Evolutionary conservation across 1,139 yeast genomes (phyloP).

Genomic region (Debaryomyces robertsiae): DNA sequence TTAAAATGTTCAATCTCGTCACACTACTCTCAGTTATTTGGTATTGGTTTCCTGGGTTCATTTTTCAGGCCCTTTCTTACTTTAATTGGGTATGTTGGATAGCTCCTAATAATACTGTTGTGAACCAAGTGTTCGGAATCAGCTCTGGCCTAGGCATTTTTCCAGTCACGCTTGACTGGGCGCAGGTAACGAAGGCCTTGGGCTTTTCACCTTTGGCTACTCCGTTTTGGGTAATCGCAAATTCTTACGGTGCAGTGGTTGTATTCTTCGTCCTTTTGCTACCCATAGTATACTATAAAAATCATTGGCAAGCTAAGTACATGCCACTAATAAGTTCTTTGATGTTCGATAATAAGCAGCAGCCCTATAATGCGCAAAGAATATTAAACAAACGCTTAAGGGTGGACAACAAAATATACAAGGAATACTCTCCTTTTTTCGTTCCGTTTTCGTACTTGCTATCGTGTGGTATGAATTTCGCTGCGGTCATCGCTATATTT

Average conservation of each 20-base stretch:
- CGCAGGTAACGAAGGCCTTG: slow-evolving; percentile 39
- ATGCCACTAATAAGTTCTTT: slow-evolving; percentile 50
- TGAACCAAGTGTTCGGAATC: slow-evolving; percentile 57
- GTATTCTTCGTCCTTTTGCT: slow-evolving; percentile 45
- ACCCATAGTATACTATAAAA: slow-evolving; percentile 52
- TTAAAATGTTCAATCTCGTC: slow-evolving; percentile 24
- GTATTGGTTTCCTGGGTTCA: slow-evolving; percentile 28
- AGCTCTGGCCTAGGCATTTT: slow-evolving; percentile 53
- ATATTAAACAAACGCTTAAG: slow-evolving; percentile 18
- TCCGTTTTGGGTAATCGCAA: slow-evolving; percentile 23
- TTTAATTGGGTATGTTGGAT: slow-evolving; percentile 35
- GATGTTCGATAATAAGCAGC: slow-evolving; percentile 47
- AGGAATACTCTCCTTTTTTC: slow-evolving; percentile 37
- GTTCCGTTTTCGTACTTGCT: slow-evolving; percentile 40
- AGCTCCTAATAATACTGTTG: slow-evolving; percentile 36
- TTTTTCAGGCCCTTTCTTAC: slow-evolving; percentile 39
- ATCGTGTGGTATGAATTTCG: slow-evolving; percentile 44
- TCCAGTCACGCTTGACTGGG: slow-evolving; percentile 62
- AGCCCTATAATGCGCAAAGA: slow-evolving; percentile 42
- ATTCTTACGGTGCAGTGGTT: slow-evolving; percentile 23
- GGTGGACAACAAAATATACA: slow-evolving; percentile 29
- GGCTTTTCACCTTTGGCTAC: slow-evolving; percentile 22
- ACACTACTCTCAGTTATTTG: slow-evolving; percentile 21
- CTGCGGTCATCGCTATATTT: slow-evolving; percentile 42
- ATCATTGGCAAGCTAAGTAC: slow-evolving; percentile 53